Evolutionary conservation across 495 filamentous ascomycete species (phyloP).

Genomic region (Penicillium goetzii): DNA sequence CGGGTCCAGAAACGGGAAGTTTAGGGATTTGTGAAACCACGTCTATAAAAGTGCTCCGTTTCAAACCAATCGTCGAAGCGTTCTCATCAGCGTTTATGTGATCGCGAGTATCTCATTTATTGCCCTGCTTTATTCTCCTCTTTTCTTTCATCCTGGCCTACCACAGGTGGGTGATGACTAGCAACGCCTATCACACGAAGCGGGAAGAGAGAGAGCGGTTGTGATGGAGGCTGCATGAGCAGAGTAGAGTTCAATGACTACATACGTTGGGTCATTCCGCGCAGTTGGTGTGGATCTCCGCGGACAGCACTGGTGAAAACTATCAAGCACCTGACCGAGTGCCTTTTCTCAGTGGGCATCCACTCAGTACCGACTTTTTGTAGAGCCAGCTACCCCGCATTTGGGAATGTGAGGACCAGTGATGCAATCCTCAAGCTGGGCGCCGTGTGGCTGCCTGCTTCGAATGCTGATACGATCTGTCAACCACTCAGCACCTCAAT

Average conservation of each 20-base stretch:
- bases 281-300: background rate
- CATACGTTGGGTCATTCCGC: background rate
- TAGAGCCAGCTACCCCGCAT: slow-evolving; percentile 28
- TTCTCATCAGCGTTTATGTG: background rate
- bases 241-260: background rate
- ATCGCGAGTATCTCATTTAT: background rate
- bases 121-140: background rate
- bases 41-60: background rate
- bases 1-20: background rate
- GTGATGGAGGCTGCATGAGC: slow-evolving; percentile 24
- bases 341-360: background rate
- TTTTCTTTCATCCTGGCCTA: background rate
- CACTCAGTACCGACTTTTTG: background rate
- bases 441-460: background rate
- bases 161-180: background rate
- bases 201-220: slow-evolving; percentile 7
- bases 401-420: slow-evolving; percentile 12
- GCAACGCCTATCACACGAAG: slow-evolving; percentile 11
- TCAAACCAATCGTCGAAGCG: background rate
- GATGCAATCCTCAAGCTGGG: slow-evolving; percentile 17
- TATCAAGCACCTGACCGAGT: background rate
- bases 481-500: background rate
- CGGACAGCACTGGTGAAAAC: background rate
- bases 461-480: background rate
- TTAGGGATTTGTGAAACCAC: background rate